Base-by-base conservation (phyloP, 108 stramenopile species). In the Aurantiochytrium sp. region DNA sequence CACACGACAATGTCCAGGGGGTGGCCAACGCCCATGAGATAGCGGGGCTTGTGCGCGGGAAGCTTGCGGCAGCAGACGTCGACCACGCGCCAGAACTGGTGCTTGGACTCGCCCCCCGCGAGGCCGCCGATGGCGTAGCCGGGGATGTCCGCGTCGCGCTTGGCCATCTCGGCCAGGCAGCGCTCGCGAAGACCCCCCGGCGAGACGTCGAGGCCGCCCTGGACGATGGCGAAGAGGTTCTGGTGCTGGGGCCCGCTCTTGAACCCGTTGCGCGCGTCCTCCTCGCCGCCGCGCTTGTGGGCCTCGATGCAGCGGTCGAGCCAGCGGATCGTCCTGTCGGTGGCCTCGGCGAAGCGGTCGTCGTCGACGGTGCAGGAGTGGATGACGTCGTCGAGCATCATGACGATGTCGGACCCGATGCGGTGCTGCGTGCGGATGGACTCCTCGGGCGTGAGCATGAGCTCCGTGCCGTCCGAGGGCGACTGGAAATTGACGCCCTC, bases 21-120 rank as follows among this genome's bases (percentile, higher is more conserved):
- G 92, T 98, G 98, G 31, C 98, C 98, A 3, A 99, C 98, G 2
- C 98, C 98, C 98, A 99, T 99, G 55, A 98, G 88, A 90, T 99
- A 99, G 42, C 97, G 89, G 4, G 97, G 97, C 81, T 96, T 96
- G 88, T 94, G 91, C 89, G 94, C 92, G 8, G 98, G 98, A 21
- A 98, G 90, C 45, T 94, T 92, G 30, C 87, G 69, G 89, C 96
- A 96, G 81, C 95, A 96, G 87, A 96, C 95, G 89, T 97, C 92
- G 1, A 99, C 98, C 4, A 99, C 98, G 52, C 87, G 94, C 98
- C 98, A 99, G 92, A 99, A 99, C 27, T 93, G 93, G 87, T 97
- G 95, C 88, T 99, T 99, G 55, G 93, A 91, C 90, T 99, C 98
- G 4, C 98, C 98, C 27, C 98, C 98, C 0, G 97, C 97, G 87